phyloP scores from a whole-genome alignment of 106 monocot species.

The Dendrobium catenatum region DNA sequence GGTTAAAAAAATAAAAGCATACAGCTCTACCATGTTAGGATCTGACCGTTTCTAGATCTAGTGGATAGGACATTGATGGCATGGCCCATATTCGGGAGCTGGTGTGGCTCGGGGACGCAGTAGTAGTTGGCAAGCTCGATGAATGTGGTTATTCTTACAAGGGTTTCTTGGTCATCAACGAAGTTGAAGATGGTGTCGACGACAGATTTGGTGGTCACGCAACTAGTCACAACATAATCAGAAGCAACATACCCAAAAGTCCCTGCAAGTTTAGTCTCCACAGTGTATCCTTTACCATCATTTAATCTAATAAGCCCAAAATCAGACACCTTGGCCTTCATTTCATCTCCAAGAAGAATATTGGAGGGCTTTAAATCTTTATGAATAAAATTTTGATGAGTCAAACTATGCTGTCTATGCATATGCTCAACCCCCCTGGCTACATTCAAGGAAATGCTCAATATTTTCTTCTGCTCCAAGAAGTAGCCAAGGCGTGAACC shows the following conservation, averaged over 20 bases:
- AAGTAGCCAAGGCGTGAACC: constrained; percentile 41
- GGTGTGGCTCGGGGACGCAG: too few relatives aligned
- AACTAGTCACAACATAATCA: constrained; percentile 22
- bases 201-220: too few relatives aligned
- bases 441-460: constrained; percentile 42
- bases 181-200: too few relatives aligned
- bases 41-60: too few relatives aligned
- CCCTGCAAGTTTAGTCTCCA: constrained; percentile 37
- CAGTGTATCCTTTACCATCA: constrained; percentile 26
- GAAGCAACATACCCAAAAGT: constrained; percentile 44
- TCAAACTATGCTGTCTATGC: constrained; percentile 16
- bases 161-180: too few relatives aligned
- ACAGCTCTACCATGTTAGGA: too few relatives aligned
- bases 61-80: too few relatives aligned
- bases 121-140: too few relatives aligned
- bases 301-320: constrained; percentile 39
- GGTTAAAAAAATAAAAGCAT: too few relatives aligned
- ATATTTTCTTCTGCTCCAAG: constrained; percentile 35
- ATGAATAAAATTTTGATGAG: constrained; percentile 44
- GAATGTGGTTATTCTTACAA: too few relatives aligned
- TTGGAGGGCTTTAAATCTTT: constrained; percentile 44
- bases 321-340: constrained; percentile 46
- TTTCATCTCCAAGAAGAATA: constrained; percentile 38
- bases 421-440: constrained; percentile 32
- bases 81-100: too few relatives aligned